Conservation (phyloP, 1,284 basidiomycete genomes). For the Crucibulum parvulum region DNA sequence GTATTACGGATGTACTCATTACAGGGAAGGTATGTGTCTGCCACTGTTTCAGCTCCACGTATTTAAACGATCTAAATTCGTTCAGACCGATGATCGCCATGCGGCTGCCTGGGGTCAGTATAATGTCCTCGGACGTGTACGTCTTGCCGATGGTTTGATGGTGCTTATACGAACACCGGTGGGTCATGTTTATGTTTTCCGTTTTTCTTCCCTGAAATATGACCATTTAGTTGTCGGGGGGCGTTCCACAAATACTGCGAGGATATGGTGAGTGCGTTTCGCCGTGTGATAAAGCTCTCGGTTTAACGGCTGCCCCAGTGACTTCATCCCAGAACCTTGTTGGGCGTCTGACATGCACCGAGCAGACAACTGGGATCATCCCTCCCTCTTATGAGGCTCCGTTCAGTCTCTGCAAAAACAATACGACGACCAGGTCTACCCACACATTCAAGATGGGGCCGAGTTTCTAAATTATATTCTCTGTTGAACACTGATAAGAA, state of each 20-base stretch:
- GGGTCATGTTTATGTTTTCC: constrained; percentile 17
- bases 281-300: neutral
- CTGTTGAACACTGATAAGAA: neutral
- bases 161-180: constrained; percentile 51
- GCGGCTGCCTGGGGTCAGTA: constrained; percentile 55
- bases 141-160: constrained; percentile 57
- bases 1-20: constrained; percentile 52
- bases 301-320: constrained; percentile 34
- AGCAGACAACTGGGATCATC: constrained; percentile 28
- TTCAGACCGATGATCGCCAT: constrained; percentile 53
- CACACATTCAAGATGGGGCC: neutral
- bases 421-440: constrained; percentile 1
- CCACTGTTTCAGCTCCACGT: neutral
- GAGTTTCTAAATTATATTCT: neutral
- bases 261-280: constrained; percentile 48
- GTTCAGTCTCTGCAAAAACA: constrained; percentile 51
- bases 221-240: constrained; percentile 33
- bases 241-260: constrained; percentile 43
- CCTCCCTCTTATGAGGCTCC: constrained; percentile 54
- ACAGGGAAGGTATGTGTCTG: constrained; percentile 50
- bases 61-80: neutral
- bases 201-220: constrained; percentile 5
- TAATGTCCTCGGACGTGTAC: constrained; percentile 53
- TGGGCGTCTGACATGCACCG: constrained; percentile 48
- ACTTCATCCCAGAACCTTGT: constrained; percentile 56